Conservation (phyloP, 2,329 filamentous ascomycete genomes). For the Fusarium coffeatum region DNA sequence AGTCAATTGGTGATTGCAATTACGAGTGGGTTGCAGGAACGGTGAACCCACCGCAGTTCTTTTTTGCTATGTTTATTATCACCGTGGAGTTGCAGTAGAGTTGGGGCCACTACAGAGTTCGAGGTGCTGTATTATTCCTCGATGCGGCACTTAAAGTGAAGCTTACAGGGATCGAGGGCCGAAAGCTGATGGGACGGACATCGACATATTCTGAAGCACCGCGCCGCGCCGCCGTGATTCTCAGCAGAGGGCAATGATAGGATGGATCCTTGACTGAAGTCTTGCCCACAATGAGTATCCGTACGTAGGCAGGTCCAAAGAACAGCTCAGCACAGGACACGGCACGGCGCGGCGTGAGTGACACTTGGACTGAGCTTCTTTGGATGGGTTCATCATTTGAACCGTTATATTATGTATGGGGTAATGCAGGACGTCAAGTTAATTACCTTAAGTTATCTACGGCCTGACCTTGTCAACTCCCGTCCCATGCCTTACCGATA, state of each 20-base stretch:
- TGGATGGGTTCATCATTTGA: constrained; percentile 14
- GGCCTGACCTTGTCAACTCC: background rate
- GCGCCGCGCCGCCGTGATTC: constrained; percentile 28
- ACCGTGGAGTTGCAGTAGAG: constrained; percentile 1
- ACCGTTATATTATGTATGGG: constrained; percentile 23
- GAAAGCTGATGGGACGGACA: constrained; percentile 35
- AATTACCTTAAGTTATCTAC: background rate
- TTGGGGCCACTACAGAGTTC: background rate
- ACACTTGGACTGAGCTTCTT: constrained; percentile 13
- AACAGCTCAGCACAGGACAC: constrained; percentile 11
- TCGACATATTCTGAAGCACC: constrained; percentile 42
- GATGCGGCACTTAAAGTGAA: background rate
- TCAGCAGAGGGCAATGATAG: constrained; percentile 14
- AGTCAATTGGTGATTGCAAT: background rate
- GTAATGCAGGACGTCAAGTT: background rate
- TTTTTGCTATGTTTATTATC: constrained; percentile 1
- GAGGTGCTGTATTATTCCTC: background rate
- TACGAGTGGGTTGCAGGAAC: constrained; percentile 18
- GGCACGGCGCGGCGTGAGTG: constrained; percentile 14
- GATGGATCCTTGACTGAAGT: constrained; percentile 17
- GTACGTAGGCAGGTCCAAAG: background rate
- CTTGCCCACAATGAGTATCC: background rate
- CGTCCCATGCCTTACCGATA: background rate
- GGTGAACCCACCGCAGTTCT: constrained; percentile 22
- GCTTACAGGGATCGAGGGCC: constrained; percentile 40